Percentiles rank a stretch among this genome's conserved stretches.
These are phyloP conservation scores for Magnaporthiopsis poae DNA, from an alignment of 2,329 filamentous ascomycete species.

Conservation along the genomic window DNA sequence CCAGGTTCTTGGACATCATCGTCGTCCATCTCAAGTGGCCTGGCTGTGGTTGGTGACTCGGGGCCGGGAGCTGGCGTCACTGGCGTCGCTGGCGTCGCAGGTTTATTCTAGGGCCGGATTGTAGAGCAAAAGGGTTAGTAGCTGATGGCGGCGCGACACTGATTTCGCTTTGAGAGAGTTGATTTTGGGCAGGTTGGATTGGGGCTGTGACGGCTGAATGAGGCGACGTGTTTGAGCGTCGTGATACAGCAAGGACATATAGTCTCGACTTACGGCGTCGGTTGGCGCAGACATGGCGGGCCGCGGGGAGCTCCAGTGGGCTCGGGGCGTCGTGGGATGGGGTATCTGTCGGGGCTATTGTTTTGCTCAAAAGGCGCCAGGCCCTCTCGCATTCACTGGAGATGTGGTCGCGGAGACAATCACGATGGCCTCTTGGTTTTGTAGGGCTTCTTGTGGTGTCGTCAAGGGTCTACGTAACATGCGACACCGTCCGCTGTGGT, in stretches of 20 bases:
- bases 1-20: constrained; percentile 57
- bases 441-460: background rate
- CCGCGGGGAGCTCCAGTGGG: background rate
- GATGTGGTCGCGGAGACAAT: background rate
- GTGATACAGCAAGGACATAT: constrained; percentile 4
- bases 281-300: constrained; percentile 23
- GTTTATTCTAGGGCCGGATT: constrained; percentile 31
- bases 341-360: background rate
- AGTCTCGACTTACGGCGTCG: constrained; percentile 19
- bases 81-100: constrained; percentile 20
- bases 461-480: background rate
- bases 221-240: constrained; percentile 6
- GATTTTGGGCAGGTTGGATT: no score
- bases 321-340: background rate
- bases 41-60: constrained; percentile 57
- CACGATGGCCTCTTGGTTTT: background rate
- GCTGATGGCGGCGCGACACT: background rate
- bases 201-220: background rate
- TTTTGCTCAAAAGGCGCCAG: background rate
- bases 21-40: constrained; percentile 59
- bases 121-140: background rate
- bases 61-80: constrained; percentile 29
- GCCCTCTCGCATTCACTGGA: background rate
- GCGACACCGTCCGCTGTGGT: background rate
- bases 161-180: background rate